A percentile compares a stretch with the other conserved stretches of the same genome.
Conservation (phyloP, 1,284 basidiomycete genomes). For the Filobasidium uniguttulatum region DNA sequence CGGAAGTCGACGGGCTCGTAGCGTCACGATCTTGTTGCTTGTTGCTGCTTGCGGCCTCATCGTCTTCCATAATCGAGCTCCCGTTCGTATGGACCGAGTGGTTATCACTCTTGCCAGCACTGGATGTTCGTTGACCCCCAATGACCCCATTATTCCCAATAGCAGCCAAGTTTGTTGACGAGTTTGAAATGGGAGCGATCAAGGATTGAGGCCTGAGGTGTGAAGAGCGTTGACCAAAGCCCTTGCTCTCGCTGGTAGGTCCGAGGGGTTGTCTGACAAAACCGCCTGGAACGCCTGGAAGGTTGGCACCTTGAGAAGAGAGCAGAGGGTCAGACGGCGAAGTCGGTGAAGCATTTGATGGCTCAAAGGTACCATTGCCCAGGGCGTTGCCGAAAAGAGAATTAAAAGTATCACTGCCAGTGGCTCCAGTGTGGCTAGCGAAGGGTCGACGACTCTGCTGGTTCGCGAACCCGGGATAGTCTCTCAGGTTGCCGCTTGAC, state of each 20-base stretch:
- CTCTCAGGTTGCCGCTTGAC: constrained; percentile 79
- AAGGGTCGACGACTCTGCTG: constrained; percentile 19
- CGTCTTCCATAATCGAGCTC: constrained; percentile 14
- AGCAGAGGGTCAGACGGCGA: constrained; percentile 10
- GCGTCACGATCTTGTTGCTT: neutral
- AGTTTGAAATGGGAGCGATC: neutral
- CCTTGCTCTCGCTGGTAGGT: constrained; percentile 9
- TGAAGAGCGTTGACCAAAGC: constrained; percentile 7
- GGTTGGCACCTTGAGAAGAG: neutral
- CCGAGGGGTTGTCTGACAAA: constrained; percentile 14
- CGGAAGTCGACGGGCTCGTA: too few species aligned
- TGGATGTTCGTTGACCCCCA: constrained; percentile 7
- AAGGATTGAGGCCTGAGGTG: constrained; percentile 1
- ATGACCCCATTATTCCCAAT: constrained; percentile 8
- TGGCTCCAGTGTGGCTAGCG: constrained; percentile 22
- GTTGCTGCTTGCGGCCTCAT: neutral
- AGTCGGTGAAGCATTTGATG: constrained; percentile 8
- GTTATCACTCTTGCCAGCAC: constrained; percentile 5
- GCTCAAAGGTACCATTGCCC: constrained; percentile 7
- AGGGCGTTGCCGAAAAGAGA: constrained; percentile 17
- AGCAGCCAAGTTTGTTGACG: neutral
- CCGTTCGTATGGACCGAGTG: constrained; percentile 11
- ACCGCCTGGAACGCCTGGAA: constrained; percentile 5
- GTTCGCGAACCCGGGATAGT: constrained; percentile 76
- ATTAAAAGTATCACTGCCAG: constrained; percentile 15